These are phyloP conservation scores for Lathyrus oleraceus DNA, from an alignment of 306 rosid genomes.

Conservation along the genomic window DNA sequence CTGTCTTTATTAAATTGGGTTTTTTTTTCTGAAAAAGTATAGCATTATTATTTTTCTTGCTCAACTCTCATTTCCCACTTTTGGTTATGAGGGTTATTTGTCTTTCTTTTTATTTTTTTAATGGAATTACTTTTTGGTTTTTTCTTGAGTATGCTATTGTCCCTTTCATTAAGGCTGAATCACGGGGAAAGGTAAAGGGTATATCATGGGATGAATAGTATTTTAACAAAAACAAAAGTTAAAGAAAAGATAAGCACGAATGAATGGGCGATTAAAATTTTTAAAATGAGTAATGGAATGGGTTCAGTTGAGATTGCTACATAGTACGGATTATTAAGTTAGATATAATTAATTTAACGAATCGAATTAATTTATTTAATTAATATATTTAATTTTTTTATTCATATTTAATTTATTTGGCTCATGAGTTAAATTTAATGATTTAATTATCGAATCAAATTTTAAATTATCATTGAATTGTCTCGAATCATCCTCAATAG, in stretches of 20 bases:
- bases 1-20: neutral
- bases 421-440: no score
- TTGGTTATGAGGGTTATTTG: neutral
- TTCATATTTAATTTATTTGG: no score
- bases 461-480: no score
- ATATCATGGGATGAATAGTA: constrained; percentile 5
- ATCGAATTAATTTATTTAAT: no score
- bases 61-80: constrained; percentile 11
- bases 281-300: neutral
- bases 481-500: no score
- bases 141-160: neutral
- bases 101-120: neutral
- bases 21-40: neutral
- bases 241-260: neutral
- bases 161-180: constrained; percentile 9
- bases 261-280: neutral
- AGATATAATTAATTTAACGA: no score
- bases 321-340: no score
- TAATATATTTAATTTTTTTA: no score
- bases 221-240: no score
- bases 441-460: no score
- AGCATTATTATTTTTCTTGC: neutral
- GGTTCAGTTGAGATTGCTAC: no score
- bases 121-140: neutral
- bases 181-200: neutral